phyloP scores from a whole-genome alignment of 2,329 filamentous ascomycete species.

The Paraconiothyrium sp. region DNA sequence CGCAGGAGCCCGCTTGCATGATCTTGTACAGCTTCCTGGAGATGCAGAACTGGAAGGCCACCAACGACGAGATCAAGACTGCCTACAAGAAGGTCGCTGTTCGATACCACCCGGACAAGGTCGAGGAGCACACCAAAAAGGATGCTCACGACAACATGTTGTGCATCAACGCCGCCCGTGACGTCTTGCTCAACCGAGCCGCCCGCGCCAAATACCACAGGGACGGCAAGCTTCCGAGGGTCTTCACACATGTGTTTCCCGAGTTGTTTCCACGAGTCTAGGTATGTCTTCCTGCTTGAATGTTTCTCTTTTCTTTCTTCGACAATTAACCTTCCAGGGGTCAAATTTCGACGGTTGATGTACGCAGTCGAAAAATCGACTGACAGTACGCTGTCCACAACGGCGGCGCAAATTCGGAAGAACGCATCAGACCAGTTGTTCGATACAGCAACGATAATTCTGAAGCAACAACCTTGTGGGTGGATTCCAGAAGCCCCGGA shows the following conservation, averaged over 20 bases:
- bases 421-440: neutral
- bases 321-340: neutral
- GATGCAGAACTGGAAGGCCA: conserved; percentile 25
- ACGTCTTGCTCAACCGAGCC: conserved; percentile 28
- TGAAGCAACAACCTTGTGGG: neutral
- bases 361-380: neutral
- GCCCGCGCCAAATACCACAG: conserved; percentile 25
- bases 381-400: neutral
- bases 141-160: conserved; percentile 34
- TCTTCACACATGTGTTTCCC: neutral
- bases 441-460: neutral
- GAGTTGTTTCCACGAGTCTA: neutral
- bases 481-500: neutral
- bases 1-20: conserved; percentile 23
- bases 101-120: conserved; percentile 35
- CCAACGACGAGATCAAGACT: conserved; percentile 22
- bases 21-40: conserved; percentile 30
- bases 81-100: conserved; percentile 30
- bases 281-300: neutral
- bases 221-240: conserved; percentile 13
- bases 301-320: neutral
- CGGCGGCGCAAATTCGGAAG: neutral
- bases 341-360: neutral
- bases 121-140: conserved; percentile 19
- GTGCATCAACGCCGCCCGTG: conserved; percentile 36